Evolutionary conservation across 331 rosid species (phyloP), one percentile per base, ranked within the genome.

Genomic region (Telfairia occidentalis): DNA sequence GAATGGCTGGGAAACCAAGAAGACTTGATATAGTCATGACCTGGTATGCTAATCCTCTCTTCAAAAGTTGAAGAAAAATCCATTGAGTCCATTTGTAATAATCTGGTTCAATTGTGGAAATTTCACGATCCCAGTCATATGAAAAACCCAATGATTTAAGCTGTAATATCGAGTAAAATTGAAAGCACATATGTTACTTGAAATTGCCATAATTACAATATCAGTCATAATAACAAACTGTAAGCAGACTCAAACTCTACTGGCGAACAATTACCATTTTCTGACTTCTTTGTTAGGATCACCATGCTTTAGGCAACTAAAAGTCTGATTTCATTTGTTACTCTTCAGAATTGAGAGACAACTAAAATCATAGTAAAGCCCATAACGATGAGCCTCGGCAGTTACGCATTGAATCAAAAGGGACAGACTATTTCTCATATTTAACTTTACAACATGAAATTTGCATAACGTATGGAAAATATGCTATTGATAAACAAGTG

Each of bases 41-140:
- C 97, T 94, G 97, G 83, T 91, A 94, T 46, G 98, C 97, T 82
- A 94, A 63, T 70, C 97, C 98, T 85, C 96, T 88, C 85, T 91
- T 91, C 26, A 91, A 80, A 48, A 94, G 89, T 80, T 94, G 98
- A 74, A 94, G 92, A 89, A 94, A 94, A 76, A 94, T 91, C 98
- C 98, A 94, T 49, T 89, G 98, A 30, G 98, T 94, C 98, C 97
- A 94, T 85, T 84, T 91, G 84, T 94, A 94, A 81, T 94, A 94
- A 13, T 87, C 88, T 72, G 98, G 98, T 69, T 94, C 96, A 61
- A 78, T 94, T 65, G 98, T 94, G 66, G 98, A 91, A 84, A 94
- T 84, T 81, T 94, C 98, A 59, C 98, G 92, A 80, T 88, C 92
- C 98, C 97, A 91, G 69, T 94, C 98, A 78, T 94, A 94, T 23